Conservation (phyloP, 2,329 filamentous ascomycete genomes). For the Mycosphaerella arachidis region DNA sequence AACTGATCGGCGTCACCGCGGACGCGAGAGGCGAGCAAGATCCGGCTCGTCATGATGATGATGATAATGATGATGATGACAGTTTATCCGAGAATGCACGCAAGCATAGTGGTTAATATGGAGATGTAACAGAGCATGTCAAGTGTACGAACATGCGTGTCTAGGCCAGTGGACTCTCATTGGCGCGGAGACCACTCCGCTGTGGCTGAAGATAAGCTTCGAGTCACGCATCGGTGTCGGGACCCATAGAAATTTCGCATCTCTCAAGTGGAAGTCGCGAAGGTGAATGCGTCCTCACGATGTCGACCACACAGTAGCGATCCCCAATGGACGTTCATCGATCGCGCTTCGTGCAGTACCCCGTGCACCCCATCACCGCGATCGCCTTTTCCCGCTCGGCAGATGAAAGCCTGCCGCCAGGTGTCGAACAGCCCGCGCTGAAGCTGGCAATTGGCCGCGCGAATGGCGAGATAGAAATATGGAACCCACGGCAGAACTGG, state of each 20-base stretch:
- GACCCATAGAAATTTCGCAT: not conserved
- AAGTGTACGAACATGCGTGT: not conserved
- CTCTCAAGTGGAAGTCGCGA: not conserved
- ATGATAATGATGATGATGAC: not conserved
- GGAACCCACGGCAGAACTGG: conserved; percentile 88
- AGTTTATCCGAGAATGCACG: too few species aligned
- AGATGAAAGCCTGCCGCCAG: conserved; percentile 33
- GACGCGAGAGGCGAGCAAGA: not conserved
- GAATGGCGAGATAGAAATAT: conserved; percentile 96
- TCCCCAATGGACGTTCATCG: conserved; percentile 85
- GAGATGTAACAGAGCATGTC: not conserved
- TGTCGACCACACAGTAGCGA: not conserved
- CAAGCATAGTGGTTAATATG: not conserved
- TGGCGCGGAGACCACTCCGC: not conserved
- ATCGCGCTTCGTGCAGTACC: conserved; percentile 91
- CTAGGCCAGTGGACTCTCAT: not conserved
- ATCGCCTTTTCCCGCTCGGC: conserved; percentile 83
- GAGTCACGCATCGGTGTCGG: not conserved
- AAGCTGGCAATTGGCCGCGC: conserved; percentile 84
- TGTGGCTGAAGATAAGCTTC: not conserved
- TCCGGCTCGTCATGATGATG: too few species aligned
- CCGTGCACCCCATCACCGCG: conserved; percentile 86
- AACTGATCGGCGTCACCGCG: not conserved
- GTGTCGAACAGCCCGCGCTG: conserved; percentile 53
- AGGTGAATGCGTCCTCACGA: not conserved